Conservation (phyloP, 495 filamentous ascomycete species). For the Evansstolkia leycettana region DNA sequence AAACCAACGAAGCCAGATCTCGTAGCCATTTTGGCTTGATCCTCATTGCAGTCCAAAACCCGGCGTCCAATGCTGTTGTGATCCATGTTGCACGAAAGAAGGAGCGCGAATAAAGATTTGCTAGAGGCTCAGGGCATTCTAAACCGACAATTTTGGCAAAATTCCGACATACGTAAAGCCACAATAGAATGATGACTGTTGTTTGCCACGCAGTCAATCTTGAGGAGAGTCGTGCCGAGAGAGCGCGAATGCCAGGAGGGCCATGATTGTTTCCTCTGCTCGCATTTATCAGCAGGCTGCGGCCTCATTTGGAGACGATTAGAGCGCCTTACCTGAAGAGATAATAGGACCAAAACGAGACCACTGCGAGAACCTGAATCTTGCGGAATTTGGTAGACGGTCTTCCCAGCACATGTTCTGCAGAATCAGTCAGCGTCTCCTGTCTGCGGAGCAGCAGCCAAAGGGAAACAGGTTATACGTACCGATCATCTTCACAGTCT, state of each 20-base stretch:
- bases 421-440: background rate
- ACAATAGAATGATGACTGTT: conserved; percentile 75
- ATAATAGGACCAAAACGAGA: conserved; percentile 85
- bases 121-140: conserved; percentile 84
- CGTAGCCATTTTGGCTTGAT: conserved; percentile 71
- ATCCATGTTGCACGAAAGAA: conserved; percentile 98
- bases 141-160: conserved; percentile 85
- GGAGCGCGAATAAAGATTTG: conserved; percentile 85
- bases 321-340: conserved; percentile 46
- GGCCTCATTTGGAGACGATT: background rate
- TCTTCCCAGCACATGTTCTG: conserved; percentile 84
- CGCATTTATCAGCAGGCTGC: background rate
- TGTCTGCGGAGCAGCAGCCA: background rate
- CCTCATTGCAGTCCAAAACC: conserved; percentile 97
- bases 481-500: conserved; percentile 22
- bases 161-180: conserved; percentile 84
- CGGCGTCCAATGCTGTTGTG: conserved; percentile 85
- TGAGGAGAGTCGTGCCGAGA: conserved; percentile 57
- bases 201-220: conserved; percentile 81
- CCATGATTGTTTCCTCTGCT: conserved; percentile 75
- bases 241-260: conserved; percentile 57
- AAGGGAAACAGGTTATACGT: conserved; percentile 2
- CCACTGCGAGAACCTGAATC: conserved; percentile 81
- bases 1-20: conserved; percentile 70
- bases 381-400: conserved; percentile 86